Evolutionary conservation across 2,329 filamentous ascomycete species (phyloP), one percentile per base, ranked within the genome.

Genomic region (Monosporascus sp.): DNA sequence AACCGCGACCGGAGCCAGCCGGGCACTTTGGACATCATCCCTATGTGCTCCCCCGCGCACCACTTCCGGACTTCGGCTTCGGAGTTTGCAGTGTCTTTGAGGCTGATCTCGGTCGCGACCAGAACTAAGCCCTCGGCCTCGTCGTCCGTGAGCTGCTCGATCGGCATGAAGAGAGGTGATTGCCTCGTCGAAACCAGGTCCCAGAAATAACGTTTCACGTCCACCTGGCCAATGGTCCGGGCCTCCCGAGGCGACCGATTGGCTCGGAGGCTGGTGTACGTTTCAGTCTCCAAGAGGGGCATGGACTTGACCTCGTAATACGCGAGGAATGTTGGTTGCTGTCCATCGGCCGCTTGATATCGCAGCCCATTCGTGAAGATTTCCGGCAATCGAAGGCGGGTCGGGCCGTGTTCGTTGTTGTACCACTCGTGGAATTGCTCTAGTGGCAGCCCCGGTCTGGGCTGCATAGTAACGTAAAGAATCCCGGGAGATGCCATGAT

Each of bases 371-470:
- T 94, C 60, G 74, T 68, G 66, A 84, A 83, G 66, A 92, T 85
- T 62, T 87, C 85, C 4, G 88, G 83, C 15, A 95, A 74, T 48
- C 89, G 86, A 7, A 95, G 80, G 48, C 90, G 87, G 17, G 85
- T 82, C 18, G 90, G 90, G 51, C 90, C 90, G 73, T 96, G 90
- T 74, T 96, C 90, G 70, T 91, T 94, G 75, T 95, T 92, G 76
- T 96, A 96, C 89, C 89, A 93, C 68, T 95, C 89, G 71, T 95
- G 88, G 72, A 96, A 95, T 64, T 89, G 83, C 57, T 82, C 77
- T 48, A 79, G 71, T 52, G 85, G 76, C 62, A 90, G 78, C 60
- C 79, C 79, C 53, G 81, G 76, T 68, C 81, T 79, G 62, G 90
- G 89, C 72, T 92, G 85, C 87, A 95, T 95, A 17, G 89, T 91